phyloP scores from a whole-genome alignment of 2,329 filamentous ascomycete species.

The Aspergillus hortae region DNA sequence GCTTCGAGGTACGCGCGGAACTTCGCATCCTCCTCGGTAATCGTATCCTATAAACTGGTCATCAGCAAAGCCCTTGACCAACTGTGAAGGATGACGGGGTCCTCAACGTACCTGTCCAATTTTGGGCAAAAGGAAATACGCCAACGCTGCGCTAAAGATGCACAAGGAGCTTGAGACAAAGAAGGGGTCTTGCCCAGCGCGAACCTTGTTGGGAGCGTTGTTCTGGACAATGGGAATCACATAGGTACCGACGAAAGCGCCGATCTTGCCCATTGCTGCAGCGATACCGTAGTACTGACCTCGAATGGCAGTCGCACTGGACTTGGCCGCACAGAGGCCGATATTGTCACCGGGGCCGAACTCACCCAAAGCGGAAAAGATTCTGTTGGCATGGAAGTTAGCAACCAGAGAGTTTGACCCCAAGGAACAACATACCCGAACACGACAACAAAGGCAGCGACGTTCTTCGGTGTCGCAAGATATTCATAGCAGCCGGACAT shows the following conservation, averaged over 20 bases:
- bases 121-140: conserved; percentile 66
- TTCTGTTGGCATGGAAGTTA: conserved; percentile 28
- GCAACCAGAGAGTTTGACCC: background rate
- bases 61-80: background rate
- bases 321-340: conserved; percentile 80
- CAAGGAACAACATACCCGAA: conserved; percentile 53
- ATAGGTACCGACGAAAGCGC: conserved; percentile 79
- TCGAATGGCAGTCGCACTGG: conserved; percentile 80
- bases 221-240: conserved; percentile 69
- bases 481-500: conserved; percentile 76
- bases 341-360: conserved; percentile 90
- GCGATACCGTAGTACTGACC: conserved; percentile 65
- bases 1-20: conserved; percentile 71
- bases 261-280: conserved; percentile 45
- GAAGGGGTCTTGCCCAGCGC: conserved; percentile 79
- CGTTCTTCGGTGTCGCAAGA: conserved; percentile 63
- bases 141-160: conserved; percentile 66
- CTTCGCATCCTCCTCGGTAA: conserved; percentile 68
- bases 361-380: conserved; percentile 75
- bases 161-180: conserved; percentile 78
- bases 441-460: conserved; percentile 73
- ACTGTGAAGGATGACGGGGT: background rate
- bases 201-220: conserved; percentile 52
- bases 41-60: conserved; percentile 65
- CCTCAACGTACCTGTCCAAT: conserved; percentile 55